Evolutionary conservation across 257 asterid species (phyloP).

Genomic region (Lycium barbarum): DNA sequence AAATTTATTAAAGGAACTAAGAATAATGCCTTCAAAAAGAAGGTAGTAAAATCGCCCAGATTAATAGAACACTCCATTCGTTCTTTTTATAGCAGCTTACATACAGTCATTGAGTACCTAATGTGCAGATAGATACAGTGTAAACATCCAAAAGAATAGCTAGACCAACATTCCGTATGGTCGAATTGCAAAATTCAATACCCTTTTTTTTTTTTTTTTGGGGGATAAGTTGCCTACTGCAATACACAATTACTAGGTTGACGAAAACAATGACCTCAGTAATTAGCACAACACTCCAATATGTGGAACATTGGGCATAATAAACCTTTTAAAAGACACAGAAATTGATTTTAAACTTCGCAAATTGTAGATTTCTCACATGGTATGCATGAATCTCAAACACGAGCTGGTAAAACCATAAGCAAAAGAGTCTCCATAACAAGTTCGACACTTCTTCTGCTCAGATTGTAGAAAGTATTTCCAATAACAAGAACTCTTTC

Average conservation of each 20-base stretch:
- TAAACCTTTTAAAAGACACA: background rate
- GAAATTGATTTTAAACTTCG: background rate
- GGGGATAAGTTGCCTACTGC: background rate
- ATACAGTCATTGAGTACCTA: background rate
- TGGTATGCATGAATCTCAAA: background rate
- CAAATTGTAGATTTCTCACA: background rate
- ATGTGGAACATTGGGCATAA: background rate
- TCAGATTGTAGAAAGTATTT: background rate
- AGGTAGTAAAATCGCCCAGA: background rate
- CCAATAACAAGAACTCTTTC: background rate
- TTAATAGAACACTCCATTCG: background rate
- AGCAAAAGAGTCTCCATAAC: background rate
- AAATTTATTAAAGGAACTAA: slow-evolving; percentile 16
- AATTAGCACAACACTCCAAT: slow-evolving; percentile 1
- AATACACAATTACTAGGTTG: background rate
- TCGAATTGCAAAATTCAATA: background rate
- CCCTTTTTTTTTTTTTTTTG: background rate
- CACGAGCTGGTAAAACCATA: background rate
- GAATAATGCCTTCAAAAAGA: slow-evolving; percentile 2
- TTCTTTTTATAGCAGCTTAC: slow-evolving; percentile 3
- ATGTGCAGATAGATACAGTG: background rate
- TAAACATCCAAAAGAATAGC: background rate
- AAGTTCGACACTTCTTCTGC: background rate
- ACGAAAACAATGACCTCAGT: background rate
- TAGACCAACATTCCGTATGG: background rate